Conservation (phyloP, 2,329 filamentous ascomycete species). For the Colletotrichum lentis region DNA sequence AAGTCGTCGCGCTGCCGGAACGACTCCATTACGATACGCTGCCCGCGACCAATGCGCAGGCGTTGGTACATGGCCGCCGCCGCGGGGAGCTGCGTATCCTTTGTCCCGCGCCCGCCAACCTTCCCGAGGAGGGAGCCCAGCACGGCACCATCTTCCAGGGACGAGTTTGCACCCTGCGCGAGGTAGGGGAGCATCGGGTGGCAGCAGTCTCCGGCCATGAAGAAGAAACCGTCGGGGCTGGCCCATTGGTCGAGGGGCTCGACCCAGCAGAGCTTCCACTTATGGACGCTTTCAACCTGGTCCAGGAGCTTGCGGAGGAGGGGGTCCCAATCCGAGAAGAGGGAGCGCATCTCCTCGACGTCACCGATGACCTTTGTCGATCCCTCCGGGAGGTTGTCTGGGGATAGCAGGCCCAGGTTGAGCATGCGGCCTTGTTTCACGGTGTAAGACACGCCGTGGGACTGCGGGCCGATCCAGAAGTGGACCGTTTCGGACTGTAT, state of each 20-base stretch:
- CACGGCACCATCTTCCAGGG: conserved; percentile 35
- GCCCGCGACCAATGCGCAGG: conserved; percentile 34
- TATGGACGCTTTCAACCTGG: conserved; percentile 51
- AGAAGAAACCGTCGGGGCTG: conserved; percentile 50
- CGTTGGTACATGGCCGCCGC: conserved; percentile 37
- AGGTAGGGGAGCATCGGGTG: conserved; percentile 60
- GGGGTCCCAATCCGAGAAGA: conserved; percentile 50
- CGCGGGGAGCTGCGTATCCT: conserved; percentile 23
- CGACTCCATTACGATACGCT: conserved; percentile 38
- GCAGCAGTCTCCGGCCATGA: conserved; percentile 54
- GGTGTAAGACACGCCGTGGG: conserved; percentile 60
- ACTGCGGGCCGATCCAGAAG: conserved; percentile 62
- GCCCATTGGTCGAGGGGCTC: conserved; percentile 52
- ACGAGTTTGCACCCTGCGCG: conserved; percentile 52
- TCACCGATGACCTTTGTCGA: conserved; percentile 42
- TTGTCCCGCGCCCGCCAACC: conserved; percentile 6
- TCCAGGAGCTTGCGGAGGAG: conserved; percentile 47
- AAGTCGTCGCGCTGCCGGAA: conserved; percentile 38
- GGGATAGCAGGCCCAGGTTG: conserved; percentile 50
- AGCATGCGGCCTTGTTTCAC: conserved; percentile 54
- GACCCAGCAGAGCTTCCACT: conserved; percentile 58
- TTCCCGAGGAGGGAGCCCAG: conserved; percentile 38
- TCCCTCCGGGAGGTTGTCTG: conserved; percentile 35
- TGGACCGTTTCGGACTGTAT: conserved; percentile 58
- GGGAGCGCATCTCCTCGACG: conserved; percentile 47